Evolutionary conservation across 2,329 filamentous ascomycete genomes (phyloP), one percentile per base, ranked within the genome.

Genomic region (Cercospora canescens): DNA sequence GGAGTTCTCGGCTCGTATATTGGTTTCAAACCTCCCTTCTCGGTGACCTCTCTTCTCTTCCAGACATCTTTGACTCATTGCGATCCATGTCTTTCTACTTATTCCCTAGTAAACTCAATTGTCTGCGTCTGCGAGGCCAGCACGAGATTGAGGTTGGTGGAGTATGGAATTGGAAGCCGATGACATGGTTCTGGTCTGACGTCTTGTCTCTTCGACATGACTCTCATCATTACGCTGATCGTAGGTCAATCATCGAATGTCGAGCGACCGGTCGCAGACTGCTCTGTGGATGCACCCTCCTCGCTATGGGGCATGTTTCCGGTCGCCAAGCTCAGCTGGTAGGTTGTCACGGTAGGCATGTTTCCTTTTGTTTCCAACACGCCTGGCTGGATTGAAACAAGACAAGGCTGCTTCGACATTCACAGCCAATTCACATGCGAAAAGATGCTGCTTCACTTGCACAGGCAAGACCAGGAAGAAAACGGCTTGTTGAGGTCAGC

Each of bases 1-100:
- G 60, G 60, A 55, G 60, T 26, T 45, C 8, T 30, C 32, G 45
- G 28, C 32, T 62, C 45, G 60, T 62, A 62, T 62, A 62, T 55
- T 55, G 48, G 60, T 62, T 52, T 52, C 45, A 52, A 24, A 52
- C 45, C 12, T 52, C 24, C 45, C 45, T 2, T 52, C 11, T 7
- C 16, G 4, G 16, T 16, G 45, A 50, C 21, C 12, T 16, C 45
- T 54, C 16, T 28, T 55, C 34, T 35, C 30, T 34, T 5, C 32
- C 24, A 26, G 1, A 12, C 11, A 34, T 37, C 12, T 26, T 50
- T 28, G 45, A 50, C 21, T 50, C 45, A 50, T 24, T 26, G 45
- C 24, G 45, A 14, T 50, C 45, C 45, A 6, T 24, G 45, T 11
- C 21, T 14, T 24, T 14, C 45, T 50, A 28, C 45, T n/a, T 52